Evolutionary conservation across 305 asterid genomes (phyloP), one percentile per base, ranked within the genome.

Genomic region (Fraxinus greggii): DNA sequence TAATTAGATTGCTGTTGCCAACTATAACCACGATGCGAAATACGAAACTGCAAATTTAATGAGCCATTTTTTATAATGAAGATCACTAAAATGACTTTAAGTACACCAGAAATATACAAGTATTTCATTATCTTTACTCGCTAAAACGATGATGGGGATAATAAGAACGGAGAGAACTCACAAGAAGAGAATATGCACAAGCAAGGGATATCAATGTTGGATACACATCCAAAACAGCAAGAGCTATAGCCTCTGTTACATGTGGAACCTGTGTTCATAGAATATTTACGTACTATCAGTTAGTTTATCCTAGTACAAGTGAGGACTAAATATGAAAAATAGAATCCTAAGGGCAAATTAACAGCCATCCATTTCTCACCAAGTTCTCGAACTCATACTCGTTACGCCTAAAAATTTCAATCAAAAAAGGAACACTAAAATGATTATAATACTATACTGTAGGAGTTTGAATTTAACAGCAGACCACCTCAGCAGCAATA

Each of bases 171-270:
- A 85, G 80, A 86, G 65, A 51, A 86, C 98, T 90, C 86, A 95
- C 99, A 31, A 92, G 95, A 78, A 83, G 84, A 81, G 94, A 89
- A 86, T 95, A 95, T 19, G 97, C 97, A 76, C 65, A 84, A 76
- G 97, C 97, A 72, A 95, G 98, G 51, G 99, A 92, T 80, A 86
- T 36, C 88, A 93, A 82, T 1, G 99, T 95, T 40, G 99, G 99
- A 82, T 91, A 94, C 89, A 95, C 81, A 75, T 94, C 95, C 81
- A 94, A 63, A 83, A 95, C 98, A 80, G 93, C 94, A 80, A 93
- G 86, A 85, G 98, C 97, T 75, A 90, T 81, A 65, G 94, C 97
- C 92, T 94, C 99, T 1, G 97, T 95, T 78, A 95, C 99, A 74
- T 92, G 97, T 74, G 97, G 97, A 79, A 95, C 97, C 99, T 94